phyloP scores from a whole-genome alignment of 768 basidiomycete genomes.

The Fibroporia radiculosa region DNA sequence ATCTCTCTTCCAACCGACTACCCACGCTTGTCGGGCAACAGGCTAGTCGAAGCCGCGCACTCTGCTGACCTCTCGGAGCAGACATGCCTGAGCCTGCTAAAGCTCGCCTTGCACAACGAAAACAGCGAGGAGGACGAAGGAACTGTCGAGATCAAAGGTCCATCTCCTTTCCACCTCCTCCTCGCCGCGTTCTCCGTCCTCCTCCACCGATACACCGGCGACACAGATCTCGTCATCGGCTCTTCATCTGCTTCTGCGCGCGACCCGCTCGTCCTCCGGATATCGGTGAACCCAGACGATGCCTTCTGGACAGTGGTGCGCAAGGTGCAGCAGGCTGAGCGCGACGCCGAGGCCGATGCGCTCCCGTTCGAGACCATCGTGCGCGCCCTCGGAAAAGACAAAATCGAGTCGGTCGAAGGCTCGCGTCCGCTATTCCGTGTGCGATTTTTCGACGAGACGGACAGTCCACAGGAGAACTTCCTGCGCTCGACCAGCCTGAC shows the following conservation, averaged over 20 bases:
- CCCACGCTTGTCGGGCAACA: slow-evolving; percentile 71
- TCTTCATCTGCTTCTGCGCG: slow-evolving; percentile 71
- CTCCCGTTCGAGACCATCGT: slow-evolving; percentile 77
- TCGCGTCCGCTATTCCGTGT: slow-evolving; percentile 76
- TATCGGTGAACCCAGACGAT: slow-evolving; percentile 78
- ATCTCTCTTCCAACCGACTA: slow-evolving; percentile 96
- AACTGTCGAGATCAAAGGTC: slow-evolving; percentile 28
- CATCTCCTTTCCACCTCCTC: slow-evolving; percentile 87
- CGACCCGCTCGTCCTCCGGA: slow-evolving; percentile 77
- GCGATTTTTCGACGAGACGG: slow-evolving; percentile 93
- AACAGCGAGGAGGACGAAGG: slow-evolving; percentile 39
- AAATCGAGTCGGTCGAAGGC: slow-evolving; percentile 48
- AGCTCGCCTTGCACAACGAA: slow-evolving; percentile 71
- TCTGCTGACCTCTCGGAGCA: slow-evolving; percentile 62
- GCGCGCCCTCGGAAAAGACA: slow-evolving; percentile 57
- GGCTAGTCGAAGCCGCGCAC: slow-evolving; percentile 81
- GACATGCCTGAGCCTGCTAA: slow-evolving; percentile 71
- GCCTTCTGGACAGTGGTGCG: slow-evolving; percentile 85
- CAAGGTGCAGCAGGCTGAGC: slow-evolving; percentile 77
- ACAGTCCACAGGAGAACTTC: slow-evolving; percentile 63
- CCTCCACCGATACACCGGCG: slow-evolving; percentile 91
- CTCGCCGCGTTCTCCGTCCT: slow-evolving; percentile 89
- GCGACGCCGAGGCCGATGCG: slow-evolving; percentile 73
- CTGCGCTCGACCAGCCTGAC: slow-evolving; percentile 75
- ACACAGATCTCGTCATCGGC: slow-evolving; percentile 88